A percentile compares a stretch with the other conserved stretches of the same genome.
These are phyloP conservation scores for Carex arenaria DNA, from an alignment of 202 grass and related monocot species.

Conservation along the genomic window DNA sequence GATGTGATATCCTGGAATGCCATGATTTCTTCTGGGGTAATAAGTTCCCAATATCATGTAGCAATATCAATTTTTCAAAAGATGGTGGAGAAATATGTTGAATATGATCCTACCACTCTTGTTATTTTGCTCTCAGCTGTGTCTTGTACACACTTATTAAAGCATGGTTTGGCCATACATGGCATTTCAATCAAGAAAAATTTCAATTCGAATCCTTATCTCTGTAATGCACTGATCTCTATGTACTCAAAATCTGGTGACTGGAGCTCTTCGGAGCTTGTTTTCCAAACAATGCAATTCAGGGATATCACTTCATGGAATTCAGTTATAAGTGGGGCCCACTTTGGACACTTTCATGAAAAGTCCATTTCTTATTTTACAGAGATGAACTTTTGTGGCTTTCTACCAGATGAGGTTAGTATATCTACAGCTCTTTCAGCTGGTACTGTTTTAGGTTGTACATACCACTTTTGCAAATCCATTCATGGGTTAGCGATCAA, in stretches of 20 bases:
- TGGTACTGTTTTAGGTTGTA: conserved; percentile 14
- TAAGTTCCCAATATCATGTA: conserved; percentile 14
- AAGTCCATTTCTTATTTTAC: conserved; percentile 46
- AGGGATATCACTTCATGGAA: conserved; percentile 70
- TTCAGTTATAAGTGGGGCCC: conserved; percentile 50
- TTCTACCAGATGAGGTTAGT: conserved; percentile 47
- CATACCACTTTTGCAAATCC: conserved; percentile 44
- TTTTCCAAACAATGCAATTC: conserved; percentile 51
- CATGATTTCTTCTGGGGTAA: conserved; percentile 30
- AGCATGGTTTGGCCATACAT: conserved; percentile 44
- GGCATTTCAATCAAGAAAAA: conserved; percentile 27
- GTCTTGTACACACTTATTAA: conserved; percentile 23
- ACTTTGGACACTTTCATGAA: conserved; percentile 32
- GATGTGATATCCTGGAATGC: conserved; percentile 77
- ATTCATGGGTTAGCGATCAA: conserved; percentile 49
- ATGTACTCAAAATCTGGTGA: conserved; percentile 71
- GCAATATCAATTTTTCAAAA: conserved; percentile 34
- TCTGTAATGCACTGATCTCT: conserved; percentile 64
- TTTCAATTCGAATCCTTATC: conserved; percentile 14
- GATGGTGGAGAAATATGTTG: conserved; percentile 32
- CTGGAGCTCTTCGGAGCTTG: conserved; percentile 34
- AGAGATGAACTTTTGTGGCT: conserved; percentile 38
- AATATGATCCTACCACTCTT: conserved; percentile 42
- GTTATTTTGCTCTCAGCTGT: conserved; percentile 58
- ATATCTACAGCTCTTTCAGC: conserved; percentile 48